Evolutionary conservation across 495 filamentous ascomycete species (phyloP), one percentile per base, ranked within the genome.

Genomic region (Daldinia childiae): DNA sequence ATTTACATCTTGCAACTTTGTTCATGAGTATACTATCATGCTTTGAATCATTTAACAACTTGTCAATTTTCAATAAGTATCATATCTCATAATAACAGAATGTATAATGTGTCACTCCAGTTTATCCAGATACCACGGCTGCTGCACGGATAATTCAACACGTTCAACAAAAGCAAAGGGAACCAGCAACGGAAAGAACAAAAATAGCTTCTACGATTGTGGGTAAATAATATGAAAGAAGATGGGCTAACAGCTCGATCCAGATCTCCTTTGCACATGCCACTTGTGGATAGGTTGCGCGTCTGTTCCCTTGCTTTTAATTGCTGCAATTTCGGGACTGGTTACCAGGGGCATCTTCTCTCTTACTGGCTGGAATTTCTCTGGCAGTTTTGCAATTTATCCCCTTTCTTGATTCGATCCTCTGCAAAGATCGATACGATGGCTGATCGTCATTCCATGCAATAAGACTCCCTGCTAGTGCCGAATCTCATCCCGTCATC

Each of bases 291-390:
- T 71, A 57, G 58, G 54, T 52, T 74, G 68, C 68, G 72, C 58
- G 72, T 74, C 67, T 65, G 62, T 62, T 66, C 57, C 39, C 63
- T 64, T 74, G 30, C 43, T 62, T 71, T 74, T 74, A 68, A 74
- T 74, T 74, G 63, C 71, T 60, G 67, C 68, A 74, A 74, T 74
- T 68, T 74, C 72, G 64, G 72, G 63, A 41, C 54, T 60, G 50
- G n/a, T 56, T 39, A 52, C 12, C 59, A 68, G 63, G 32, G 27
- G 39, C 24, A 67, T 70, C 62, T 57, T 12, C 24, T 39, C 32
- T 29, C 71, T 69, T 54, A 73, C 17, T 73, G 70, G 70, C 62
- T 68, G 61, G 61, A 66, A 64, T 66, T 50, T 27, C 52, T 68
- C 55, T 60, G 50, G 45, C 55, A 43, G 38, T 51, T 57, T 60